A percentile compares a stretch with the other conserved stretches of the same genome.
Evolutionary conservation across 1,284 basidiomycete genomes (phyloP).

Genomic region (Schizopora paradoxa): DNA sequence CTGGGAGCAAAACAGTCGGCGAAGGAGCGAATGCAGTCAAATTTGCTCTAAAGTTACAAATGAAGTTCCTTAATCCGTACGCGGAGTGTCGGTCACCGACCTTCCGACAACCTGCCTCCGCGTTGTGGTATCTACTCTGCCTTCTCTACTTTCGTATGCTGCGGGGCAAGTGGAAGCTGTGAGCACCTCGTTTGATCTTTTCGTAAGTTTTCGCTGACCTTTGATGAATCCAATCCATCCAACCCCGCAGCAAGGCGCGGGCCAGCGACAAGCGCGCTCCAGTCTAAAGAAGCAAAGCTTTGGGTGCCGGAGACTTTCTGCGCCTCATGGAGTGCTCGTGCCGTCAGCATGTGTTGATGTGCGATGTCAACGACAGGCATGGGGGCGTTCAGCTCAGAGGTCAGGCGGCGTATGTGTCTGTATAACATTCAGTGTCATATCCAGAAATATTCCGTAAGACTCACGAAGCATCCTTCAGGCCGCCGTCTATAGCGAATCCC

Average conservation of each 20-base stretch:
- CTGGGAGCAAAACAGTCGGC: too few species aligned
- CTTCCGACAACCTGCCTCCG: too few species aligned
- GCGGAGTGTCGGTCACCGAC: too few species aligned
- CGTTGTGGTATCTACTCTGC: not conserved
- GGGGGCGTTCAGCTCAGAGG: constrained; percentile 64
- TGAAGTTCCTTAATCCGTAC: too few species aligned
- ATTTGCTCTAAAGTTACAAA: too few species aligned
- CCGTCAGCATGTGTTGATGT: constrained; percentile 74
- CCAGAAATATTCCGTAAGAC: constrained; percentile 20
- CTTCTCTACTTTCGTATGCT: constrained; percentile 1
- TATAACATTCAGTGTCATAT: not conserved
- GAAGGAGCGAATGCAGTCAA: too few species aligned
- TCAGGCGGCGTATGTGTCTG: constrained; percentile 59
- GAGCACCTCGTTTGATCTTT: too few species aligned
- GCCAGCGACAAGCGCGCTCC: constrained; percentile 68
- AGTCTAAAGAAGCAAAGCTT: constrained; percentile 56
- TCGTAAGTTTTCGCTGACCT: constrained; percentile 6
- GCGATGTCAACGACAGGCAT: constrained; percentile 78
- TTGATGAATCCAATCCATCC: constrained; percentile 45
- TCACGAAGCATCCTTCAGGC: constrained; percentile 75
- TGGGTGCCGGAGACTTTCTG: constrained; percentile 42
- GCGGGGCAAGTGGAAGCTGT: not conserved
- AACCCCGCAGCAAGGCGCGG: constrained; percentile 65
- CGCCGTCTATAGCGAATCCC: constrained; percentile 86
- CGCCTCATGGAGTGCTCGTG: constrained; percentile 59